Evolutionary conservation across 2,329 filamentous ascomycete genomes (phyloP).

Genomic region (Trichoderma cornu-damae): DNA sequence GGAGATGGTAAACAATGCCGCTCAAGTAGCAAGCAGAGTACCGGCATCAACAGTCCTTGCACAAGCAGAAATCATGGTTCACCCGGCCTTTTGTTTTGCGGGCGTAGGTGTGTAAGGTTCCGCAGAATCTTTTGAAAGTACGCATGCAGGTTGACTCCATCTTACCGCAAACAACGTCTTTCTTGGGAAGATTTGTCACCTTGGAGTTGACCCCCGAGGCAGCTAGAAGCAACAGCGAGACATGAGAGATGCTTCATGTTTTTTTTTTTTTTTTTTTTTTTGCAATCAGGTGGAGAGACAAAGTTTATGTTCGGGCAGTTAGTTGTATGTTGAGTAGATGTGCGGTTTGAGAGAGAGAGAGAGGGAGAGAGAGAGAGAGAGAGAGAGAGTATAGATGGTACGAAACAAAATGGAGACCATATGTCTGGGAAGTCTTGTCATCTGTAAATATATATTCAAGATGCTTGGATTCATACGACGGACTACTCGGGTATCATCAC

Average conservation of each 20-base stretch:
- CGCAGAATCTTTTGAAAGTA: not conserved
- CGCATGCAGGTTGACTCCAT: not conserved
- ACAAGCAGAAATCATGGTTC: not conserved
- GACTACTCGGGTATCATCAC: too few species aligned
- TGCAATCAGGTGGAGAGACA: not conserved
- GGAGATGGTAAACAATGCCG: too few species aligned
- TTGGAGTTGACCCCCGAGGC: not conserved
- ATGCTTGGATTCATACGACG: too few species aligned
- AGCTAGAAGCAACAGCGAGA: not conserved
- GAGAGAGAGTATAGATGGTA: too few species aligned
- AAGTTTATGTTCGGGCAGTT: too few species aligned
- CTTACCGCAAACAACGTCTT: not conserved
- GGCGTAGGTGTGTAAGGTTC: conserved; percentile 1
- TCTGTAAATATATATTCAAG: too few species aligned
- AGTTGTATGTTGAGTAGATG: too few species aligned
- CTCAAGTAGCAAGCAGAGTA: not conserved
- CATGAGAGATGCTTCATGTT: not conserved
- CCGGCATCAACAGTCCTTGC: not conserved
- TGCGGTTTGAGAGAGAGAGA: too few species aligned
- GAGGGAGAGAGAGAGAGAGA: too few species aligned
- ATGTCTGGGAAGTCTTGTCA: too few species aligned
- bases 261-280: too few species aligned
- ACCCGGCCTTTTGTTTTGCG: not conserved
- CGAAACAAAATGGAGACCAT: too few species aligned
- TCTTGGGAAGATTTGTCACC: not conserved